These are phyloP conservation scores for Trametes cinnabarina DNA, from an alignment of 768 basidiomycete species.

Conservation along the genomic window DNA sequence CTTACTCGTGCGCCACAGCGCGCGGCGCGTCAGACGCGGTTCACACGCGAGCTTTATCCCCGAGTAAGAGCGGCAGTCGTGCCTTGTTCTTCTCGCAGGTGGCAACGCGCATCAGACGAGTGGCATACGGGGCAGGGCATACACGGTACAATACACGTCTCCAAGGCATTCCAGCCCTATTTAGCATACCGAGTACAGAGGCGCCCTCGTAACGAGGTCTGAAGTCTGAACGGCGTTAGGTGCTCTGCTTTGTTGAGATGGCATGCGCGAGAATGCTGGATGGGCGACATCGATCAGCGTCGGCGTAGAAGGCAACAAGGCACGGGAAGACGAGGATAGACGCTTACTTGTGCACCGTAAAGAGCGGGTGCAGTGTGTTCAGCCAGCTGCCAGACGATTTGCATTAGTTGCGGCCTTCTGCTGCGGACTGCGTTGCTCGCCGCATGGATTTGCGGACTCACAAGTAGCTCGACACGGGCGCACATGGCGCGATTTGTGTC, in stretches of 20 bases:
- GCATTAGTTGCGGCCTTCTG: not conserved
- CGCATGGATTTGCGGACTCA: constrained; percentile 32
- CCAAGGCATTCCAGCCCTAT: not conserved
- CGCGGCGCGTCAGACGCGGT: not conserved
- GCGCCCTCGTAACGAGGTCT: not conserved
- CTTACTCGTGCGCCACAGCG: not conserved
- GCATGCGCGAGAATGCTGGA: constrained; percentile 51
- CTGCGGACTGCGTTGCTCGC: not conserved
- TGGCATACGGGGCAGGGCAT: not conserved
- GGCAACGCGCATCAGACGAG: constrained; percentile 6
- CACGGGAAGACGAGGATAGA: not conserved
- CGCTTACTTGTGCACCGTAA: constrained; percentile 59
- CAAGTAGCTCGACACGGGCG: constrained; percentile 66
- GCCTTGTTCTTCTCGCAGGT: constrained; percentile 1
- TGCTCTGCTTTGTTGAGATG: constrained; percentile 45
- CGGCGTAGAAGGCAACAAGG: constrained; percentile 1
- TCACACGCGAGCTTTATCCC: constrained; percentile 9
- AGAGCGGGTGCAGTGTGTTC: constrained; percentile 59
- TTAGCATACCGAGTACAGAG: not conserved
- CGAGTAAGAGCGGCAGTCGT: not conserved
- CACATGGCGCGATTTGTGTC: constrained; percentile 57
- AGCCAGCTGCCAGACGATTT: constrained; percentile 39
- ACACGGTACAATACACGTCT: not conserved
- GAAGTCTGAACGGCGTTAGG: constrained; percentile 17
- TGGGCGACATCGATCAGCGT: constrained; percentile 7